Percentiles rank a stretch among this genome's conserved stretches.
Conservation (phyloP, 495 filamentous ascomycete genomes). For the Xylaria palmicola region DNA sequence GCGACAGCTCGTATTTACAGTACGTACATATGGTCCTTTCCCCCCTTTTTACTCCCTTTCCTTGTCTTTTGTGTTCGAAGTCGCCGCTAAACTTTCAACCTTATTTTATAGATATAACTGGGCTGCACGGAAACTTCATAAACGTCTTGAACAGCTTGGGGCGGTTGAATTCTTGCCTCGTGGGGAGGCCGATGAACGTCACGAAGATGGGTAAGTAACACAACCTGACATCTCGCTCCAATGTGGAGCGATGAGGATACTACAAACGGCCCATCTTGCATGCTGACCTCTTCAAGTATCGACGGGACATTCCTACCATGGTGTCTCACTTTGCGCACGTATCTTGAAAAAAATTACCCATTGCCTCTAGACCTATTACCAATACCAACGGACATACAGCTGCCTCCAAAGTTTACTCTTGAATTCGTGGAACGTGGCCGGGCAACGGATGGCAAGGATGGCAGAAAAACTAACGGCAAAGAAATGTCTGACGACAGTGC, state of each 20-base stretch:
- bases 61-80: no score
- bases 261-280: not conserved
- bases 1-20: conserved; percentile 93
- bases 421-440: conserved; percentile 32
- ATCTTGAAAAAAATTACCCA: conserved; percentile 66
- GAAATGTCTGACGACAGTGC: conserved; percentile 13
- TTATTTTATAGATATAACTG: conserved; percentile 86
- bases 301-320: conserved; percentile 83
- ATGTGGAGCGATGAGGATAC: not conserved
- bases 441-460: conserved; percentile 21
- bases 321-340: conserved; percentile 62
- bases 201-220: conserved; percentile 77
- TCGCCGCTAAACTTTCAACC: no score
- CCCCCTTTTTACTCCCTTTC: conserved; percentile 4
- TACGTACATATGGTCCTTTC: conserved; percentile 34
- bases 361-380: conserved; percentile 63
- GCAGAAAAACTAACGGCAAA: no score
- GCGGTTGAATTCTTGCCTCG: conserved; percentile 72
- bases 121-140: conserved; percentile 84
- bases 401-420: conserved; percentile 80
- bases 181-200: conserved; percentile 89
- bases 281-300: conserved; percentile 38
- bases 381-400: conserved; percentile 71
- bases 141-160: conserved; percentile 81
- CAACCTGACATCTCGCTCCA: not conserved